Evolutionary conservation across 1,284 basidiomycete species (phyloP).

Genomic region (Kwoniella shivajii): DNA sequence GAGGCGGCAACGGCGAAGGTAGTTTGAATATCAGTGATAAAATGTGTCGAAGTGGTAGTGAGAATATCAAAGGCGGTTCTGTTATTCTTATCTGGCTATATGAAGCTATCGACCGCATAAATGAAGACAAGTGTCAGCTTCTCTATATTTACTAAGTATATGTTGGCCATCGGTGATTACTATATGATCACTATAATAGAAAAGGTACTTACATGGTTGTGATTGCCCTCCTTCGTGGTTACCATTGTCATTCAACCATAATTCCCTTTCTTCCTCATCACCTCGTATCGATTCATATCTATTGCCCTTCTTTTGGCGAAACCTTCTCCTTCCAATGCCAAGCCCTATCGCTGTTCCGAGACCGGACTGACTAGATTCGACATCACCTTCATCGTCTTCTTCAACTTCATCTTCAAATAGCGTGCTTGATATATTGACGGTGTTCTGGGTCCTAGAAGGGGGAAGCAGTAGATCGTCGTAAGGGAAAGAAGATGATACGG

Average conservation of each 20-base stretch:
- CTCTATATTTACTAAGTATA: no score
- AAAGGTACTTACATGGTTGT: slow-evolving; percentile 1
- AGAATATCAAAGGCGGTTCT: slow-evolving; percentile 42
- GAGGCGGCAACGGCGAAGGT: slow-evolving; percentile 29
- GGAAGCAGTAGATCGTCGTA: slow-evolving; percentile 47
- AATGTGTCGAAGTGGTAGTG: slow-evolving; percentile 34
- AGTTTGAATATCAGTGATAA: slow-evolving; percentile 35
- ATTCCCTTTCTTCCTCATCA: slow-evolving; percentile 12
- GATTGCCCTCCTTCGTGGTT: slow-evolving; percentile 8
- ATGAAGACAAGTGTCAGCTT: no score
- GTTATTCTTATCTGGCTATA: slow-evolving; percentile 12
- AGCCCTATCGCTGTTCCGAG: no score
- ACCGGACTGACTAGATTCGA: no score
- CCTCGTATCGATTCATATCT: slow-evolving; percentile 21
- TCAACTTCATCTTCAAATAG: no score
- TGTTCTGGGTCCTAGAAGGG: slow-evolving; percentile 5
- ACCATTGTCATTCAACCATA: slow-evolving; percentile 41
- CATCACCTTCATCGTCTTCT: slow-evolving; percentile 14
- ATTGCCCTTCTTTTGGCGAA: slow-evolving; percentile 20
- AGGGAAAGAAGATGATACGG: slow-evolving; percentile 31
- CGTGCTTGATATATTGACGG: neutral
- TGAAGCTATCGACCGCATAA: neutral
- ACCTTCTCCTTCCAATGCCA: neutral
- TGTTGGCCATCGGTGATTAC: no score
- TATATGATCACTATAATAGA: neutral